These are phyloP conservation scores for Phycomyces nitens DNA, from an alignment of 192 early-diverging fungal genomes.

Conservation along the genomic window DNA sequence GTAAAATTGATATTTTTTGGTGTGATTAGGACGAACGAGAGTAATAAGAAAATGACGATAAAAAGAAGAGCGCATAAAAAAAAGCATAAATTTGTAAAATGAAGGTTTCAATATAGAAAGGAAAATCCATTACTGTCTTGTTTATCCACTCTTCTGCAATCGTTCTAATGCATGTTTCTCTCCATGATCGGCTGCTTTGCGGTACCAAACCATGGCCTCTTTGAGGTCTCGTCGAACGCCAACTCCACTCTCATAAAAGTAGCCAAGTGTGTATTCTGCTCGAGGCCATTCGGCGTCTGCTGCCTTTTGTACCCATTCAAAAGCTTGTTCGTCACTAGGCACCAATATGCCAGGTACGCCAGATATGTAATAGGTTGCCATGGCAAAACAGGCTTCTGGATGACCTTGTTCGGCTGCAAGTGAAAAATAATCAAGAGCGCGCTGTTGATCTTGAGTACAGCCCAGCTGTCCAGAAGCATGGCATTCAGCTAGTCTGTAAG, in stretches of 20 bases:
- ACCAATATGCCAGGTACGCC: constrained; percentile 43
- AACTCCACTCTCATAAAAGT: constrained; percentile 58
- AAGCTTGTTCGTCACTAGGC: constrained; percentile 45
- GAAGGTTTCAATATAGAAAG: too few relatives aligned
- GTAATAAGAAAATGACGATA: too few relatives aligned
- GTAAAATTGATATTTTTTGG: too few relatives aligned
- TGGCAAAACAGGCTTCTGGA: constrained; percentile 54
- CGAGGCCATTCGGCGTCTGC: constrained; percentile 48
- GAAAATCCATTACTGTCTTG: constrained; percentile 20
- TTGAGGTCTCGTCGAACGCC: constrained; percentile 46
- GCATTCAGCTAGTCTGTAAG: constrained; percentile 53
- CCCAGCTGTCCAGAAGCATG: constrained; percentile 55
- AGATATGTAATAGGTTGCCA: constrained; percentile 60
- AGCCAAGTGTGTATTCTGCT: constrained; percentile 59
- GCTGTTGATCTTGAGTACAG: constrained; percentile 43
- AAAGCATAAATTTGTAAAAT: too few relatives aligned
- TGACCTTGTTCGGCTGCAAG: constrained; percentile 56
- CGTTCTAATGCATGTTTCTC: constrained; percentile 51
- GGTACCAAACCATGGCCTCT: constrained; percentile 55
- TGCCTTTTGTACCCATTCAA: constrained; percentile 50
- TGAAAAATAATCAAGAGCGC: constrained; percentile 52
- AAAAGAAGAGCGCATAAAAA: too few relatives aligned
- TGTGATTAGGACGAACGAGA: too few relatives aligned
- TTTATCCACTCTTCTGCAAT: constrained; percentile 36
- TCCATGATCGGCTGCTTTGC: constrained; percentile 58